Percentiles rank a stretch among this genome's conserved stretches.
phyloP scores from a whole-genome alignment of 176 grass and related monocot species.

The Melocanna baccifera region DNA sequence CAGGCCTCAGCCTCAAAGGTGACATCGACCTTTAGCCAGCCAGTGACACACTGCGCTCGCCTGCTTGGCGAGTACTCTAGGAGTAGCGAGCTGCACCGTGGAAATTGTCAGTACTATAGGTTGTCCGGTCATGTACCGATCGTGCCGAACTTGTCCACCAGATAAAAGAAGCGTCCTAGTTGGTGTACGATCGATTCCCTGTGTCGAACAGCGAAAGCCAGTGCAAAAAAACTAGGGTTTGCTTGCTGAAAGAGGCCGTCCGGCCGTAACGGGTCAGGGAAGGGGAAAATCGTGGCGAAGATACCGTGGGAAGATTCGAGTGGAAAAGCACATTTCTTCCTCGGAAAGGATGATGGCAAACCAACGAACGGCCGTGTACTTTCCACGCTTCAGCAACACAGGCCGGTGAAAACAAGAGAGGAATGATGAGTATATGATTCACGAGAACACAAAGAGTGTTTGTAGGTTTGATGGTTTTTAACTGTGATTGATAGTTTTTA shows the following conservation, averaged over 20 bases:
- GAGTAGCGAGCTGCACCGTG: background rate
- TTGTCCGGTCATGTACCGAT: background rate
- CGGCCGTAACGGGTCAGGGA: background rate
- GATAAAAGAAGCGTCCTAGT: background rate
- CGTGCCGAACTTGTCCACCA: constrained; percentile 14
- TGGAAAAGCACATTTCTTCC: background rate
- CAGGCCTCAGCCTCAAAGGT: background rate
- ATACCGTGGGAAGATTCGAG: background rate
- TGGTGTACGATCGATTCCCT: background rate
- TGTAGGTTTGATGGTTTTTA: no score
- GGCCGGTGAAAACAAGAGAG: background rate
- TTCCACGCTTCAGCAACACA: background rate
- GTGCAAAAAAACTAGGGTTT: background rate
- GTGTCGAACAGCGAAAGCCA: background rate
- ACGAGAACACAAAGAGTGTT: background rate
- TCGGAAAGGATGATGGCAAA: background rate
- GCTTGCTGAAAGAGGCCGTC: background rate
- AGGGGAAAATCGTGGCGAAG: background rate
- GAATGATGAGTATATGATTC: background rate
- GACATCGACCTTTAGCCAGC: constrained; percentile 24
- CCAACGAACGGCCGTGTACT: background rate
- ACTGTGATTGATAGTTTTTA: no score
- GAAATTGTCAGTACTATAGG: no score
- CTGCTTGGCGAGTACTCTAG: background rate
- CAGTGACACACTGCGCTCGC: background rate